These are phyloP conservation scores for Wallacemonas rigidus DNA, from an alignment of 208 protist species.

Conservation along the genomic window DNA sequence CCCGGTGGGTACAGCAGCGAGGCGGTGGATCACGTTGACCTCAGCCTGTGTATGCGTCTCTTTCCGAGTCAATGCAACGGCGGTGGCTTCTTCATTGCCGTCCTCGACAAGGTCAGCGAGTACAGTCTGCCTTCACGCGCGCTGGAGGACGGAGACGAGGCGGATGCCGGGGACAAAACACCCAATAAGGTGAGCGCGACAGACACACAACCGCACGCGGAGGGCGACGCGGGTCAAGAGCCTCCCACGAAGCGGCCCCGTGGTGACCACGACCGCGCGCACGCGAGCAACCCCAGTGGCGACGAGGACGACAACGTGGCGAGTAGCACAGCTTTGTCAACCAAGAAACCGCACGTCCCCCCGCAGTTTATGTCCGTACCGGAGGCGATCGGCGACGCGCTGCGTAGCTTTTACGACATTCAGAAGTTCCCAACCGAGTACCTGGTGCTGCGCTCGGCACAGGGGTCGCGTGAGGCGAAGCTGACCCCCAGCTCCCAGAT, in stretches of 20 bases:
- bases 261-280: background rate
- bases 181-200: background rate
- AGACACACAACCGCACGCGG: background rate
- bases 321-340: background rate
- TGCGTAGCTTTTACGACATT: constrained; percentile 61
- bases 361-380: constrained; percentile 69
- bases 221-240: constrained; percentile 6
- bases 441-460: constrained; percentile 69
- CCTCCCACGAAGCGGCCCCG: constrained; percentile 22
- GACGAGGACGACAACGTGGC: background rate
- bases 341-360: constrained; percentile 34
- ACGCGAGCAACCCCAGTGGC: background rate
- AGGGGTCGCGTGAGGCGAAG: constrained; percentile 61
- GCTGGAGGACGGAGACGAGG: constrained; percentile 25
- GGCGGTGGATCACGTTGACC: constrained; percentile 62
- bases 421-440: constrained; percentile 52
- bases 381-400: constrained; percentile 31
- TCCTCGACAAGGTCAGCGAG: constrained; percentile 88
- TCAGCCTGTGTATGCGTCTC: constrained; percentile 93
- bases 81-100: constrained; percentile 98
- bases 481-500: constrained; percentile 57
- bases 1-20: constrained; percentile 64
- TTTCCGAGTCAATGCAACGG: constrained; percentile 94
- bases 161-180: constrained; percentile 2
- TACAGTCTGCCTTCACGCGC: constrained; percentile 36